Base-by-base conservation (phyloP, 2,329 filamentous ascomycete species). In the Tolypocladium guangdongense region DNA sequence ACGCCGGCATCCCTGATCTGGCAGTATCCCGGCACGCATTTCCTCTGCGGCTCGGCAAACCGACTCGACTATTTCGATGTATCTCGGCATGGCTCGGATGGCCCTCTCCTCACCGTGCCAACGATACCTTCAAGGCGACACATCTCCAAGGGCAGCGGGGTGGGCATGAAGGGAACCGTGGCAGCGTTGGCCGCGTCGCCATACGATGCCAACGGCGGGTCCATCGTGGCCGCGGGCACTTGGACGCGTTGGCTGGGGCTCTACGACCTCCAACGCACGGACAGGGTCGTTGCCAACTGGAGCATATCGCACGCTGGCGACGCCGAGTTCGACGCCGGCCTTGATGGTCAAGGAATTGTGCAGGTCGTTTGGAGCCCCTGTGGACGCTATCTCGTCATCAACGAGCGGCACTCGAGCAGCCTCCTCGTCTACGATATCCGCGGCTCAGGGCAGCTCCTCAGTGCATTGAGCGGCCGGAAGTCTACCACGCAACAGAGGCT, bases 341-440 rank as follows among this genome's bases (percentile, higher is more conserved):
- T 83, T 57, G 75, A 76, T 12, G 84, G 87, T 35, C 76, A 80
- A 56, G 87, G 86, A 52, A 81, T 86, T 24, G 68, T 75, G 14
- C 81, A 86, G 66, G 75, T 77, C 0, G 58, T 73, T 5, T 86
- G 83, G 83, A 84, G 81, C 57, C 75, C 77, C 0, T 85, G 82
- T 57, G 83, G 82, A 7, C 72, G 80, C 39, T 86, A 86, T 61
- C 70, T 86, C 22, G 67, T 81, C n/a, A 70, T 85, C 48, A 81
- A 79, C 59, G 83, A 86, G 69, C 74, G 83, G 6, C 75, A 75
- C 58, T 74, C 80, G 0, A 64, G 61, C 7, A 78, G 80, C 3
- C 61, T 84, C 38, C 67, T 84, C 30, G 75, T 86, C 3, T 86
- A 84, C 65, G 83, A 86, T 61, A 74, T 86, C 36, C 76, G 83